These are phyloP conservation scores for Cyberlindnera nakhonratchasimensis DNA, from an alignment of 805 yeast species.

Conservation along the genomic window DNA sequence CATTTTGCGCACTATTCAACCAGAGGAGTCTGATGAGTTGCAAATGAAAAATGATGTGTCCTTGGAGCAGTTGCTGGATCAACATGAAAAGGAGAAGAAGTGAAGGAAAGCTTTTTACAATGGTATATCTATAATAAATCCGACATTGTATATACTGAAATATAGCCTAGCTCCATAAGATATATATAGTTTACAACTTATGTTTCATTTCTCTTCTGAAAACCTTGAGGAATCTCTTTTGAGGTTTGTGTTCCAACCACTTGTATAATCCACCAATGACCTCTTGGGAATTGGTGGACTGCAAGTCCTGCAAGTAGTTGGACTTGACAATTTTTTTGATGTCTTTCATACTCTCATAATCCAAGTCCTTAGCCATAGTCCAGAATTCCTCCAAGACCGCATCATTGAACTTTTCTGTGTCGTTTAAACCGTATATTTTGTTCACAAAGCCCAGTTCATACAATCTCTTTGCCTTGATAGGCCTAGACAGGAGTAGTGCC, in stretches of 20 bases:
- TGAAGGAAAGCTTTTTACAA: no score
- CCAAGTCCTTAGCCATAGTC: slow-evolving; percentile 33
- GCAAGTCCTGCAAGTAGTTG: slow-evolving; percentile 31
- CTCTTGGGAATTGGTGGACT: slow-evolving; percentile 60
- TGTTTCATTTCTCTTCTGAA: slow-evolving; percentile 54
- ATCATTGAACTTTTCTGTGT: slow-evolving; percentile 46
- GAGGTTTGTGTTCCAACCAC: slow-evolving; percentile 76
- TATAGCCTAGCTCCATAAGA: not conserved
- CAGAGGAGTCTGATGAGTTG: slow-evolving; percentile 21
- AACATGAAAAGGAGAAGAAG: slow-evolving; percentile 3
- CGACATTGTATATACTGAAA: not conserved
- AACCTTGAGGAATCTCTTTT: slow-evolving; percentile 55
- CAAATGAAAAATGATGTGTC: slow-evolving; percentile 24
- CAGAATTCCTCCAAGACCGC: slow-evolving; percentile 39
- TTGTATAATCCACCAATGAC: slow-evolving; percentile 62
- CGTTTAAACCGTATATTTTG: slow-evolving; percentile 44
- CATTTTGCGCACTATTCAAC: slow-evolving; percentile 31
- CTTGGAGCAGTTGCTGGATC: slow-evolving; percentile 6
- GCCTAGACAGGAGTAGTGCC: slow-evolving; percentile 66
- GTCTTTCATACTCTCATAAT: slow-evolving; percentile 40
- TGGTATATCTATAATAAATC: no score
- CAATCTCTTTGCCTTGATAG: slow-evolving; percentile 58
- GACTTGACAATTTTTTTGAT: slow-evolving; percentile 39
- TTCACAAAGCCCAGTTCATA: slow-evolving; percentile 57
- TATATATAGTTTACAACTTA: slow-evolving; percentile 45